Base-by-base conservation (phyloP, 2,329 filamentous ascomycete genomes). In the Hypoxylon sp. region DNA sequence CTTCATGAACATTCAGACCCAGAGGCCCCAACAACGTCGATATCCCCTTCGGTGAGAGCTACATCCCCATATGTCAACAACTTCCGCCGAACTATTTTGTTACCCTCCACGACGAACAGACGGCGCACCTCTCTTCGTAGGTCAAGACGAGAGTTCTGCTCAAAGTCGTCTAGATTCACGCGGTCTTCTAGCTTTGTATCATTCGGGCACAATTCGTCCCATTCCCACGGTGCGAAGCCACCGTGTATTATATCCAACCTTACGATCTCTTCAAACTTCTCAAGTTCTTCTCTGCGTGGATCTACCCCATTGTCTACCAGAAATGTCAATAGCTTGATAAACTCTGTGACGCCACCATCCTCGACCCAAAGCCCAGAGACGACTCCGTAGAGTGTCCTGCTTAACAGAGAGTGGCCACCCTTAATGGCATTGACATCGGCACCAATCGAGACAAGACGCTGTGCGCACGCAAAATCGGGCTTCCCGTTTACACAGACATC, bases 401-500 rank as follows among this genome's bases (percentile, higher is more conserved):
- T 1, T 17, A 42, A 42, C n/a, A 42, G 3, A 9, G 37, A 42
- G 8, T 17, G 1, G 5, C 13, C 3, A 9, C 14, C 13, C 5
- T 33, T 10, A 13, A 48, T 8, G 13, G 1, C 39, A 19, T 58
- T 39, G 10, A 58, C 55, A 8, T 58, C 19, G 13, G 55, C 44
- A 24, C 55, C 57, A 44, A 60, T 13, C 24, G 39, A 48, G 9
- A 60, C 35, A 10, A 60, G 57, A 9, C 26, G 57, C 13, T 26
- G 57, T 46, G 44, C 11, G 37, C 48, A 47, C 13, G 13, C 6
- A 9, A 42, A 17, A n/a, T 42, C 37, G 14, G 14, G 14, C 5
- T 39, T 39, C 5, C 5, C 13, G 19, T 22, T 22, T 22, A 22
- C 19, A 22, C 19, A 22, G 19, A 22, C 19, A 22, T 22, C 19